A percentile compares a stretch with the other conserved stretches of the same genome.
These are phyloP conservation scores for Hyaloperonospora brassicae DNA, from an alignment of 352 stramenopile species.

Conservation along the genomic window DNA sequence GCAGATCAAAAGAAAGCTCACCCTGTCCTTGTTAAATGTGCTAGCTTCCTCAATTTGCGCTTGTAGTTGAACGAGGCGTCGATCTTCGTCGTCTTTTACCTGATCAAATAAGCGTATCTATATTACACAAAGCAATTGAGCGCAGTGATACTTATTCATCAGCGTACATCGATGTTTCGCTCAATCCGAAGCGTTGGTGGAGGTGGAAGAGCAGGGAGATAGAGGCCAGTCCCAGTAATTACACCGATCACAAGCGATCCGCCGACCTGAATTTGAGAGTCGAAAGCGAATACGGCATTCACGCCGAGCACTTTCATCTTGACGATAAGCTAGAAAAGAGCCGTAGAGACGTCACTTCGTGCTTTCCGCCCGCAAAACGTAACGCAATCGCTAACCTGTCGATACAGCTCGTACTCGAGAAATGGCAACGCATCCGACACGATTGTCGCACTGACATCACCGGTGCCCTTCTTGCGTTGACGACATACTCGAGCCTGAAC, in stretches of 20 bases:
- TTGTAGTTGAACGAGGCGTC: slow-evolving; percentile 89
- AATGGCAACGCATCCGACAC: slow-evolving; percentile 96
- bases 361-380: background rate
- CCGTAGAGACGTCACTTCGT: background rate
- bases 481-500: slow-evolving; percentile 94
- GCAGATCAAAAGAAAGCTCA: slow-evolving; percentile 14
- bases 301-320: slow-evolving; percentile 91
- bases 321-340: slow-evolving; percentile 51
- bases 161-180: slow-evolving; percentile 87
- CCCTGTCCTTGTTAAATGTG: slow-evolving; percentile 75
- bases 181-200: slow-evolving; percentile 90
- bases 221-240: slow-evolving; percentile 88
- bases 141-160: background rate
- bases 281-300: slow-evolving; percentile 94
- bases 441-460: slow-evolving; percentile 92
- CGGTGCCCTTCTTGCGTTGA: slow-evolving; percentile 81
- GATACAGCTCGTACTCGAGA: slow-evolving; percentile 96
- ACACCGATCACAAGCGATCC: slow-evolving; percentile 84
- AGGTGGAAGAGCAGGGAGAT: slow-evolving; percentile 91
- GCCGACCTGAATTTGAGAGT: slow-evolving; percentile 88
- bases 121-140: background rate
- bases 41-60: slow-evolving; percentile 86
- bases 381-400: slow-evolving; percentile 66
- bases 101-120: slow-evolving; percentile 18
- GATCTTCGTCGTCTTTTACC: slow-evolving; percentile 91